Evolutionary conservation across 23 red algal species (phyloP), one percentile per base, ranked within the genome.

Genomic region (Cyanidioschyzon merolae): DNA sequence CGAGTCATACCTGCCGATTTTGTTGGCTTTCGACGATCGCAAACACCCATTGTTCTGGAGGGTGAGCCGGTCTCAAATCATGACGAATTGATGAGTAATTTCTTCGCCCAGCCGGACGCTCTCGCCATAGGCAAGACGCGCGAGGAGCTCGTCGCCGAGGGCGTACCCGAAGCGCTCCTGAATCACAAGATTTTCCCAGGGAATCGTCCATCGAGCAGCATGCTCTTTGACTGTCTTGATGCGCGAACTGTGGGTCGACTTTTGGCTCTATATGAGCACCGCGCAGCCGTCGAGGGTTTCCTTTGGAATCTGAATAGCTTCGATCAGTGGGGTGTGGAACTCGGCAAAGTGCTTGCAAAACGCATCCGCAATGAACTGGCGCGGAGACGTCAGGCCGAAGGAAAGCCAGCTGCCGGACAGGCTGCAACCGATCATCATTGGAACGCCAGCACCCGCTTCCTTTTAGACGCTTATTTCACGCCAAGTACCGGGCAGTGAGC

Each of bases 311-410:
- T 98, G 58, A 98, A 98, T 77, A 90, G 87, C 38, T 98, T 98
- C 75, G 94, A 98, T 58, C 94, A 98, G 80, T 98, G 89, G 86
- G 94, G 94, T 21, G 94, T 98, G 31, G 94, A 98, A 75, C 82
- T 98, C 59, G 94, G 94, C 32, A 98, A 98, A 71, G 88, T 91
- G 76, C 85, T 98, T 15, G 94, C 94, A 1, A 91, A 86, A 36
- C 77, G 82, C 3, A 85, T 98, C 59, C 82, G 94, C 32, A 58
- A 76, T 26, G 58, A 81, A n/a, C n/a, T 81, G 21, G 39, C 54
- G n/a, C 58, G 59, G 41, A 26, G 40, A 17, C 40, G 78, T 34
- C 32, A 59, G 16, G 39, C 18, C 38, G 2, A 37, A 50, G 1
- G 1, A 1, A 2, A 30, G 57, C n/a, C n/a, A n/a, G 63, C 7